A percentile compares a stretch with the other conserved stretches of the same genome.
Evolutionary conservation across 1,284 basidiomycete species (phyloP).

Genomic region (Apiotrichum domesticum): DNA sequence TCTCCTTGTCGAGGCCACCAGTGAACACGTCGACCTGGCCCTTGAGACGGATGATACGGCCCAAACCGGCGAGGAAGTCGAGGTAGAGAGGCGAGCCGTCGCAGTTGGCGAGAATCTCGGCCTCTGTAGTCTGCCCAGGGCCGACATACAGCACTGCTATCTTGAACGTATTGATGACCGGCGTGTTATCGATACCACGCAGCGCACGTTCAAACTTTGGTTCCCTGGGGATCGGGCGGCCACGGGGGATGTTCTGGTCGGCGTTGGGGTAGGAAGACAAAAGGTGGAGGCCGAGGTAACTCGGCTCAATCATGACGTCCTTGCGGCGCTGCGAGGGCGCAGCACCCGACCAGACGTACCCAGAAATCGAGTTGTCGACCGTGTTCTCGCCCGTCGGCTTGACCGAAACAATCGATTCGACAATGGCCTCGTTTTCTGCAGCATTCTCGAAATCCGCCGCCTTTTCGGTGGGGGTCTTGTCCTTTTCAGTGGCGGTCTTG

Average conservation of each 20-base stretch:
- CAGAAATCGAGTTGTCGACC: slow-evolving; percentile 25
- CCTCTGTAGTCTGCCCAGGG: slow-evolving; percentile 77
- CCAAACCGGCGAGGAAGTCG: slow-evolving; percentile 83
- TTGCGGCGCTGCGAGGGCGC: slow-evolving; percentile 83
- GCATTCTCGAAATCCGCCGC: neutral
- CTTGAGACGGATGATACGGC: slow-evolving; percentile 80
- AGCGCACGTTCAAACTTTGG: slow-evolving; percentile 59
- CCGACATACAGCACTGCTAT: slow-evolving; percentile 95
- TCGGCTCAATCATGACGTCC: slow-evolving; percentile 75
- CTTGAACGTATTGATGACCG: slow-evolving; percentile 96
- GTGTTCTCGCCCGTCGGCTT: slow-evolving; percentile 7
- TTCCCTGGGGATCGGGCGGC: slow-evolving; percentile 50
- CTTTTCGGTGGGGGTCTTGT: neutral
- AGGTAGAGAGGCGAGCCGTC: slow-evolving; percentile 94
- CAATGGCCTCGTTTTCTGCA: neutral
- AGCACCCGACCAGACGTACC: slow-evolving; percentile 72
- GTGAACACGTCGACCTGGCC: slow-evolving; percentile 91
- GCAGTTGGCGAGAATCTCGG: slow-evolving; percentile 80
- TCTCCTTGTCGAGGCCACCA: slow-evolving; percentile 77
- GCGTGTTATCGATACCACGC: slow-evolving; percentile 71
- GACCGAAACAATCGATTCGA: slow-evolving; percentile 9
- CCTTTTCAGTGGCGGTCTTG: neutral
- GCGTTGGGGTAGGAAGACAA: slow-evolving; percentile 70
- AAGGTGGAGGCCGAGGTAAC: slow-evolving; percentile 74
- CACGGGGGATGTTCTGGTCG: slow-evolving; percentile 36